Conservation (phyloP, 495 filamentous ascomycete species). For the Aspergillus heteromorphus region DNA sequence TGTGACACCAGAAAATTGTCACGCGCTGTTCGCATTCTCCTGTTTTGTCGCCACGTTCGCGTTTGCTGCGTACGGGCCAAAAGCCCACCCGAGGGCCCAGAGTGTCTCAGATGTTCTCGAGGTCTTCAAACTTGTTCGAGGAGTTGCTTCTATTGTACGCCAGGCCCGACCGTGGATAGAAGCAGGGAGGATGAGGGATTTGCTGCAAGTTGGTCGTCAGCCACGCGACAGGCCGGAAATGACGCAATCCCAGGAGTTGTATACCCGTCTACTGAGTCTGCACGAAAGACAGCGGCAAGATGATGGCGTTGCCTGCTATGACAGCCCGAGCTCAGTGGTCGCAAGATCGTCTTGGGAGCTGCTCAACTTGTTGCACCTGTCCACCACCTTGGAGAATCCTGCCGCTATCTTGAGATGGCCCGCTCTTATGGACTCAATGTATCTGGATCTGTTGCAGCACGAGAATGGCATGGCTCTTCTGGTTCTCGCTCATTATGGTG, state of each 20-base stretch:
- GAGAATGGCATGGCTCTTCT: not conserved
- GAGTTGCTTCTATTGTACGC: slow-evolving; percentile 10
- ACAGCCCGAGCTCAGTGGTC: not conserved
- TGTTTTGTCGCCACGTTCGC: slow-evolving; percentile 7
- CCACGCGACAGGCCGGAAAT: not conserved
- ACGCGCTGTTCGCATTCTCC: slow-evolving; percentile 10
- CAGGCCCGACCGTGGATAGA: slow-evolving; percentile 12
- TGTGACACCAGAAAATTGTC: slow-evolving; percentile 9
- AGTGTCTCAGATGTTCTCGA: slow-evolving; percentile 4
- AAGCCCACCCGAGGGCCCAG: not conserved
- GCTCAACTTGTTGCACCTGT: not conserved
- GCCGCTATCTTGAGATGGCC: slow-evolving; percentile 5
- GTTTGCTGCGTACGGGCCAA: slow-evolving; percentile 3
- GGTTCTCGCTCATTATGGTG: slow-evolving; percentile 2
- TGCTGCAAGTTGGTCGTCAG: slow-evolving; percentile 1
- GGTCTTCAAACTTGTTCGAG: slow-evolving; percentile 9
- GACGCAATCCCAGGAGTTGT: not conserved
- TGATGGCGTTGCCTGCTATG: no score
- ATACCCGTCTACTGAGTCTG: not conserved
- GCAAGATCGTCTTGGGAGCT: not conserved
- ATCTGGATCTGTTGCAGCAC: slow-evolving; percentile 4
- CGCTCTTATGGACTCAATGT: not conserved
- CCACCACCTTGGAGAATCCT: not conserved
- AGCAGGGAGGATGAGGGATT: slow-evolving; percentile 5
- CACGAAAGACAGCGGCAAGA: not conserved